phyloP scores from a whole-genome alignment of 2,329 filamentous ascomycete genomes.

The Colletotrichum truncatum region DNA sequence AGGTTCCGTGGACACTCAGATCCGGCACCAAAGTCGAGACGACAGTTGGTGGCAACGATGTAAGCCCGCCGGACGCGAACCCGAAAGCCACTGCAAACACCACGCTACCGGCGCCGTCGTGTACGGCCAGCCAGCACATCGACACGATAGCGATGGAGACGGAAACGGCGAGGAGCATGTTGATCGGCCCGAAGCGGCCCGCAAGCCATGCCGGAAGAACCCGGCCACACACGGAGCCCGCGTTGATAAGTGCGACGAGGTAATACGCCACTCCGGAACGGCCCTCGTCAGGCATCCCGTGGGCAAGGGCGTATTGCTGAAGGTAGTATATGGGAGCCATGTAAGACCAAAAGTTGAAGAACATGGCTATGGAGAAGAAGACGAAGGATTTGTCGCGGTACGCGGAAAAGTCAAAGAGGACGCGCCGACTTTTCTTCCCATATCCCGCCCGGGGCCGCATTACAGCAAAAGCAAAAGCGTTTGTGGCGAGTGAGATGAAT shows the following conservation, averaged over 20 bases:
- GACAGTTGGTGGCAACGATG: slow-evolving; percentile 48
- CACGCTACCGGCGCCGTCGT: slow-evolving; percentile 45
- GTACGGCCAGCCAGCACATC: slow-evolving; percentile 52
- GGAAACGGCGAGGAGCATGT: slow-evolving; percentile 47
- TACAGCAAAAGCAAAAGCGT: slow-evolving; percentile 39
- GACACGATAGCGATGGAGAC: slow-evolving; percentile 42
- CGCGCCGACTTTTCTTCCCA: slow-evolving; percentile 23
- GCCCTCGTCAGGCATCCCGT: slow-evolving; percentile 39
- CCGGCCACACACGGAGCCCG: slow-evolving; percentile 57
- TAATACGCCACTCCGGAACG: slow-evolving; percentile 47
- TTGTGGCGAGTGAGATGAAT: slow-evolving; percentile 43
- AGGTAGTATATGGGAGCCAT: slow-evolving; percentile 57
- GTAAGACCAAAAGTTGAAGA: slow-evolving; percentile 45
- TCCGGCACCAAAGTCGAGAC: slow-evolving; percentile 52
- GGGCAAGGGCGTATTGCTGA: slow-evolving; percentile 50
- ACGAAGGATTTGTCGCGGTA: slow-evolving; percentile 43
- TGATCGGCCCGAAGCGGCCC: slow-evolving; percentile 49
- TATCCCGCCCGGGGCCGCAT: slow-evolving; percentile 35
- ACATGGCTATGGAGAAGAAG: slow-evolving; percentile 41
- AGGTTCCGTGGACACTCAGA: slow-evolving; percentile 48
- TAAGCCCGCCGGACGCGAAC: slow-evolving; percentile 54
- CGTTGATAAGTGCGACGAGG: slow-evolving; percentile 61
- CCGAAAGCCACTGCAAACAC: slow-evolving; percentile 55
- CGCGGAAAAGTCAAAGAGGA: slow-evolving; percentile 39
- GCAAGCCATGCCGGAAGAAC: slow-evolving; percentile 56